Evolutionary conservation across 768 basidiomycete species (phyloP).

Genomic region (Pleurotus giganteus): DNA sequence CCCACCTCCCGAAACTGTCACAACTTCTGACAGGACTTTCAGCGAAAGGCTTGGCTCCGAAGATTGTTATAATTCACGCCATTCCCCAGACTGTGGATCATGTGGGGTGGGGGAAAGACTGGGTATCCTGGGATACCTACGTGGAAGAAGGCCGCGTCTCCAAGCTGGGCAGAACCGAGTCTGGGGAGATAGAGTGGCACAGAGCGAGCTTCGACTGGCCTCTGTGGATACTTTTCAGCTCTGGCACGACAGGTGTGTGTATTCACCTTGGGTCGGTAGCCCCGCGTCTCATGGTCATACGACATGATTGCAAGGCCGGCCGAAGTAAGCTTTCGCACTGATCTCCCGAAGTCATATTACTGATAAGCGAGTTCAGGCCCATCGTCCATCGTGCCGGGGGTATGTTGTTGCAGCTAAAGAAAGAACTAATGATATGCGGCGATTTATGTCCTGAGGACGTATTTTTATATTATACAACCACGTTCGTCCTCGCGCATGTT

Average conservation of each 20-base stretch:
- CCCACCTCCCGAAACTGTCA: slow-evolving; percentile 63
- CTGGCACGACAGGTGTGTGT: slow-evolving; percentile 70
- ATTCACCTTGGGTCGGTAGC: neutral
- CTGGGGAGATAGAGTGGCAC: slow-evolving; percentile 64
- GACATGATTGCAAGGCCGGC: slow-evolving; percentile 29
- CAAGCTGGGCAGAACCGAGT: slow-evolving; percentile 44
- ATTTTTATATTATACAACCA: slow-evolving; percentile 83
- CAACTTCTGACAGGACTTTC: slow-evolving; percentile 52
- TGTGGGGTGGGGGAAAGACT: slow-evolving; percentile 41
- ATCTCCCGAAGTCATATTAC: slow-evolving; percentile 10
- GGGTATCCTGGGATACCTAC: slow-evolving; percentile 57
- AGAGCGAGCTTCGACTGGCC: slow-evolving; percentile 69
- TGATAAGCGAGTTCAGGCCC: slow-evolving; percentile 40
- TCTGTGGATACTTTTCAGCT: slow-evolving; percentile 86
- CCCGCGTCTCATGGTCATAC: neutral
- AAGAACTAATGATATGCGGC: slow-evolving; percentile 68
- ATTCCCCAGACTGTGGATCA: slow-evolving; percentile 31
- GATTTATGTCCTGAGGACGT: slow-evolving; percentile 66
- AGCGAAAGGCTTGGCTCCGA: slow-evolving; percentile 34
- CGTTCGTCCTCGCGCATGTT: slow-evolving; percentile 42
- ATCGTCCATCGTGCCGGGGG: slow-evolving; percentile 80
- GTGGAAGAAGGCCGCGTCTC: slow-evolving; percentile 41
- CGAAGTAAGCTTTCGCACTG: slow-evolving; percentile 44
- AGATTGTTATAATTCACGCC: slow-evolving; percentile 58
- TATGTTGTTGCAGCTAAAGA: slow-evolving; percentile 72